phyloP scores from a whole-genome alignment of 768 basidiomycete species.

The Mycena polygramma region DNA sequence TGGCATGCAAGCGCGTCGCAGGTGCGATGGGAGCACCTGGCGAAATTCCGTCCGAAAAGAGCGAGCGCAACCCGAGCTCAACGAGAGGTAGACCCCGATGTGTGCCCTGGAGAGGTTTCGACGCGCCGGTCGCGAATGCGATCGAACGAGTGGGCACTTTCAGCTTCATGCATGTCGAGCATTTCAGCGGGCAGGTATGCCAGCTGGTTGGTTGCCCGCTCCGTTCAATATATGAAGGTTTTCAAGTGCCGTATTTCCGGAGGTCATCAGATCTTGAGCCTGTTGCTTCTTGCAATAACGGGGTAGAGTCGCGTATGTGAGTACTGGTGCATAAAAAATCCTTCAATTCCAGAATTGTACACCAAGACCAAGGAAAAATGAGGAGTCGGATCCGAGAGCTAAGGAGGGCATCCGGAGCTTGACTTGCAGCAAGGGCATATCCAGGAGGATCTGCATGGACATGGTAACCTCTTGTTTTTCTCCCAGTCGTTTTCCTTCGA shows the following conservation, averaged over 20 bases:
- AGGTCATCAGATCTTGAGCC: constrained; percentile 66
- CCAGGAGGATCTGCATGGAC: no score
- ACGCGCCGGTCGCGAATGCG: constrained; percentile 14
- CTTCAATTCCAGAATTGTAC: no score
- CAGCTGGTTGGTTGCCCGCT: constrained; percentile 68
- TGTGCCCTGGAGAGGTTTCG: constrained; percentile 23
- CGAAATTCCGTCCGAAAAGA: constrained; percentile 34
- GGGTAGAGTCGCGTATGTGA: constrained; percentile 35
- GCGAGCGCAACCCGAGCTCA: constrained; percentile 25
- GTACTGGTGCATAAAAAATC: constrained; percentile 36
- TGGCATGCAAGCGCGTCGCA: constrained; percentile 50
- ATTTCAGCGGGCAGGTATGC: constrained; percentile 76
- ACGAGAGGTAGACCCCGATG: constrained; percentile 23
- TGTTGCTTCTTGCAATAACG: constrained; percentile 66
- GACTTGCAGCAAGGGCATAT: no score
- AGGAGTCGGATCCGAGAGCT: no score
- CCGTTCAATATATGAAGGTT: constrained; percentile 72
- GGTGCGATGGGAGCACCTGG: constrained; percentile 43
- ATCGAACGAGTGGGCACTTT: constrained; percentile 49
- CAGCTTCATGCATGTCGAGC: constrained; percentile 67
- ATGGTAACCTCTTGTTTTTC: no score
- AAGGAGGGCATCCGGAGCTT: no score
- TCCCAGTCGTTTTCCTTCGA: no score
- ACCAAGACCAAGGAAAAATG: no score
- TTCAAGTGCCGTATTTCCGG: constrained; percentile 70